A percentile compares a stretch with the other conserved stretches of the same genome.
These are phyloP conservation scores for Wickerhamiella alocasiicola DNA, from an alignment of 805 yeast species.

Conservation along the genomic window DNA sequence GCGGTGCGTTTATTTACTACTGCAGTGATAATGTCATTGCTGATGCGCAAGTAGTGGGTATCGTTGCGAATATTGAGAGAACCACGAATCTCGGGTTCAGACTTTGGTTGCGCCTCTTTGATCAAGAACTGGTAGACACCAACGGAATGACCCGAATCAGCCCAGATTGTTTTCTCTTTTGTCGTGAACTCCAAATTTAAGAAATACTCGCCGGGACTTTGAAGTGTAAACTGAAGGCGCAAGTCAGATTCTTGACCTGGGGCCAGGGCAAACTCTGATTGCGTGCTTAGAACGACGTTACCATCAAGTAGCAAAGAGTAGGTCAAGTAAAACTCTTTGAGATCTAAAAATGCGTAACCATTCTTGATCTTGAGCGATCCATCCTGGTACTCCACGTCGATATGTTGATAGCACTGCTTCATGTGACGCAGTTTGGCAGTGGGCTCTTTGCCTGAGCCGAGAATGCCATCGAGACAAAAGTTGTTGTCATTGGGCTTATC, in stretches of 20 bases:
- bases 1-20: slow-evolving; percentile 2
- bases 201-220: background rate
- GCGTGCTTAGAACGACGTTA: background rate
- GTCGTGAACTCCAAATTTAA: background rate
- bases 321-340: slow-evolving; percentile 4
- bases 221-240: background rate
- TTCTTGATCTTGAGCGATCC: slow-evolving; percentile 8
- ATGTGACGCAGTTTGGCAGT: slow-evolving; percentile 29
- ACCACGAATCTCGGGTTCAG: background rate
- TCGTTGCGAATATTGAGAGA: background rate
- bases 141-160: background rate
- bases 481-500: slow-evolving; percentile 30
- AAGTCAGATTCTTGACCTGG: background rate
- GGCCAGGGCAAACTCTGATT: background rate
- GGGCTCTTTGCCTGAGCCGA: slow-evolving; percentile 27
- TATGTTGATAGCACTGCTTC: slow-evolving; percentile 29
- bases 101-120: background rate
- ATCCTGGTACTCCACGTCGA: slow-evolving; percentile 10
- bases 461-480: slow-evolving; percentile 30
- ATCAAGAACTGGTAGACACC: slow-evolving; percentile 1
- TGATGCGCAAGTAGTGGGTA: background rate
- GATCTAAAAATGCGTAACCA: slow-evolving; percentile 10
- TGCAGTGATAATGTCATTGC: background rate
- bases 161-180: background rate
- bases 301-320: background rate